Evolutionary conservation across 345 rosid genomes (phyloP).

Genomic region (Iberis pinnata): DNA sequence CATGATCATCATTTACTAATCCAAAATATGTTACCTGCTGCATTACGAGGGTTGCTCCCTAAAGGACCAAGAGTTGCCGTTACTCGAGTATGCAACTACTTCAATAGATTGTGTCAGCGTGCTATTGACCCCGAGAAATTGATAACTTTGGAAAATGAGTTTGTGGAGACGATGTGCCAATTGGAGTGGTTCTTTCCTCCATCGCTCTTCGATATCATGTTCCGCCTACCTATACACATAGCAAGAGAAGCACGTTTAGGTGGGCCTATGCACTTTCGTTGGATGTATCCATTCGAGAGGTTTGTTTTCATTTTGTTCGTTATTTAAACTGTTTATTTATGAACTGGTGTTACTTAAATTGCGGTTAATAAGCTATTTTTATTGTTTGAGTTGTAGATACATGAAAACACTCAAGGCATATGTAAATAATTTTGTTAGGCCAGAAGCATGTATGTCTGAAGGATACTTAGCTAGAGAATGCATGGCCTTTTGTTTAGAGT

Average conservation of each 20-base stretch:
- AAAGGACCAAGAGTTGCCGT: neutral
- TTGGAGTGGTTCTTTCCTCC: neutral
- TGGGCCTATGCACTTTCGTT: neutral
- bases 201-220: neutral
- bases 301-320: neutral
- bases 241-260: neutral
- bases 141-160: neutral
- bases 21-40: neutral
- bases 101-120: neutral
- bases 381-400: neutral
- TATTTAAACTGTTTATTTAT: neutral
- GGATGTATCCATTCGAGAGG: constrained; percentile 2
- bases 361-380: too few species aligned
- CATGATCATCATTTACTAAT: neutral
- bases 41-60: neutral
- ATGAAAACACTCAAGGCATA: neutral
- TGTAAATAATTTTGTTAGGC: neutral
- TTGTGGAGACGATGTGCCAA: constrained; percentile 3
- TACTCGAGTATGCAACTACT: constrained; percentile 3
- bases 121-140: neutral
- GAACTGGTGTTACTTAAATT: too few species aligned
- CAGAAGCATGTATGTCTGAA: neutral
- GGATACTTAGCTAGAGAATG: neutral
- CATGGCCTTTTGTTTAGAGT: neutral
- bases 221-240: neutral